A percentile compares a stretch with the other conserved stretches of the same genome.
Evolutionary conservation across 179 eudicot genomes (phyloP).

Genomic region (Amaranthus tricolor): DNA sequence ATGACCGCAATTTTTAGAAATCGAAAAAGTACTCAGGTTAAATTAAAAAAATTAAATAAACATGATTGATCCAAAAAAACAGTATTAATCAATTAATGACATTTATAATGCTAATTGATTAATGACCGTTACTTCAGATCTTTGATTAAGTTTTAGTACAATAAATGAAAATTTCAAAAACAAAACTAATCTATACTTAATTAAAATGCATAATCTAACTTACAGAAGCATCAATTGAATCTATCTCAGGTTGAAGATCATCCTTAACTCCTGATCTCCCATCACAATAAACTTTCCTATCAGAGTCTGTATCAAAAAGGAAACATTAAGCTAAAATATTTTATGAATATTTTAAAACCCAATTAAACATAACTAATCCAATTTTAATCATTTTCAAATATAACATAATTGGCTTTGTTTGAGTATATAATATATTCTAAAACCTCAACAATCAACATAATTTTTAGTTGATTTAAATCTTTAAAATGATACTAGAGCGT

Average conservation of each 20-base stretch:
- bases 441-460: no score
- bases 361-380: conserved; percentile 1
- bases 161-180: neutral
- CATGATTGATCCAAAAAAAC: no score
- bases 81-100: no score
- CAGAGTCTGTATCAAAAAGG: conserved; percentile 27
- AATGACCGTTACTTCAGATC: neutral
- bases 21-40: no score
- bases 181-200: conserved; percentile 2
- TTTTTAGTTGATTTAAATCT: no score
- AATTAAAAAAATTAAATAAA: no score
- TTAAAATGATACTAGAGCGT: no score
- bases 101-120: no score
- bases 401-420: no score
- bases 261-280: conserved; percentile 31
- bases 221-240: conserved; percentile 38
- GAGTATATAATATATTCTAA: no score
- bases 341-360: neutral
- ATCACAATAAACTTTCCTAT: conserved; percentile 28
- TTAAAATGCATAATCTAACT: conserved; percentile 16
- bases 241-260: conserved; percentile 28
- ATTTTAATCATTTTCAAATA: neutral
- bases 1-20: no score
- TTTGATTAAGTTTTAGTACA: neutral
- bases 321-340: conserved; percentile 8